A percentile compares a stretch with the other conserved stretches of the same genome.
phyloP scores from a whole-genome alignment of 73 alveolate species.

The Paramecium pentaurelia region DNA sequence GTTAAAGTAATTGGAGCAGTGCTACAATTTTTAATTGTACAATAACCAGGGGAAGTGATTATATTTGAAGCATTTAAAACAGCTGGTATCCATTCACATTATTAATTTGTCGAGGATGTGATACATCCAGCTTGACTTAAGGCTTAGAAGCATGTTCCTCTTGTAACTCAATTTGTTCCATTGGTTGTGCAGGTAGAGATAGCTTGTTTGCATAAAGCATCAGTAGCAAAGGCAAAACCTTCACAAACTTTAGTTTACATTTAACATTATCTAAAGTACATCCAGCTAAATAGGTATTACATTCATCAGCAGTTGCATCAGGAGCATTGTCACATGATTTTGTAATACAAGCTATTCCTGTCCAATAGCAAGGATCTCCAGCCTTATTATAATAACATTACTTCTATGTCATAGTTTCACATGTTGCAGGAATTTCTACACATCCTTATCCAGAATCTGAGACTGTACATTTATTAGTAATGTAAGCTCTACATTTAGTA shows the following conservation, averaged over 20 bases:
- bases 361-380: not conserved
- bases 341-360: not conserved
- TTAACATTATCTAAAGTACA: not conserved
- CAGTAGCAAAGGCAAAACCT: not conserved
- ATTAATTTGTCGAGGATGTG: not conserved
- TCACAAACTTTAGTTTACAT: not conserved
- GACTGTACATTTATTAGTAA: not conserved
- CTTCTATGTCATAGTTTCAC: not conserved
- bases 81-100: conserved; percentile 7
- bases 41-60: not conserved
- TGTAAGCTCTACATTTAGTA: not conserved
- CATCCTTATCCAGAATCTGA: not conserved
- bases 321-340: not conserved
- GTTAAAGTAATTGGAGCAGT: conserved; percentile 31
- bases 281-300: not conserved
- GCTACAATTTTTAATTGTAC: not conserved
- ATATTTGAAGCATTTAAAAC: not conserved
- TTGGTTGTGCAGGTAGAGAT: not conserved
- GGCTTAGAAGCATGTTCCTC: conserved; percentile 36
- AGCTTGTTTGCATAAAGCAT: not conserved
- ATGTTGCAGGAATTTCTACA: not conserved
- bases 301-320: not conserved
- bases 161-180: conserved; percentile 3
- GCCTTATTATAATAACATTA: not conserved
- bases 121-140: not conserved